phyloP scores from a whole-genome alignment of 2,329 filamentous ascomycete genomes.

The Pseudocercospora fijiensis region DNA sequence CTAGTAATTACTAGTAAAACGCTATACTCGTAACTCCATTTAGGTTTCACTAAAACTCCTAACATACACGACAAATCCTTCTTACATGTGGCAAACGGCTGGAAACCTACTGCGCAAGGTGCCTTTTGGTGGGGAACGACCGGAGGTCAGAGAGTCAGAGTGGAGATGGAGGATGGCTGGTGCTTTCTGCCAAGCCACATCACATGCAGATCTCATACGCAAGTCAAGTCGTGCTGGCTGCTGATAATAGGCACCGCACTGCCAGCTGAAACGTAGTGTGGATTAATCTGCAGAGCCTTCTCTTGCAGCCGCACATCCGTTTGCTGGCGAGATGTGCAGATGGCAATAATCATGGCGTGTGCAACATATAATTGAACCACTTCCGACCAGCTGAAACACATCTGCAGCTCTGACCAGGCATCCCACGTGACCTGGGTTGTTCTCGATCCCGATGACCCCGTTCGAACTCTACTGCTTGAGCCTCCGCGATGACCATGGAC shows the following conservation, averaged over 20 bases:
- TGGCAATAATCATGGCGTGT: not conserved
- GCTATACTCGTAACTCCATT: too few species aligned
- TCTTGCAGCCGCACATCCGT: not conserved
- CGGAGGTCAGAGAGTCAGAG: too few species aligned
- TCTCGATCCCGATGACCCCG: not conserved
- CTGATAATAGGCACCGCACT: slow-evolving; percentile 1
- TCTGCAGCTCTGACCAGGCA: not conserved
- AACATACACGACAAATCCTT: too few species aligned
- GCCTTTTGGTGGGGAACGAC: not conserved
- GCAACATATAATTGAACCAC: not conserved
- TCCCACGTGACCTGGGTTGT: not conserved
- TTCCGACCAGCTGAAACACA: not conserved
- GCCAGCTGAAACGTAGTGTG: not conserved
- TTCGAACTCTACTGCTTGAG: not conserved
- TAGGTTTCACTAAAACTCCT: too few species aligned
- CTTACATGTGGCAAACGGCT: too few species aligned
- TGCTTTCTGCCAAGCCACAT: not conserved
- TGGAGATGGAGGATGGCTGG: slow-evolving; percentile 10
- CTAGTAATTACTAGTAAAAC: too few species aligned
- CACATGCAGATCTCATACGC: slow-evolving; percentile 17
- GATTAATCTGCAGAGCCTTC: not conserved
- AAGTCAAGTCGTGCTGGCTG: slow-evolving; percentile 15
- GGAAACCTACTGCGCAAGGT: too few species aligned
- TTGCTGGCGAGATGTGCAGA: not conserved
- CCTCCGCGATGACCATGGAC: not conserved